phyloP scores from a whole-genome alignment of 139 green algal genomes.

The Yamagishiella unicocca region DNA sequence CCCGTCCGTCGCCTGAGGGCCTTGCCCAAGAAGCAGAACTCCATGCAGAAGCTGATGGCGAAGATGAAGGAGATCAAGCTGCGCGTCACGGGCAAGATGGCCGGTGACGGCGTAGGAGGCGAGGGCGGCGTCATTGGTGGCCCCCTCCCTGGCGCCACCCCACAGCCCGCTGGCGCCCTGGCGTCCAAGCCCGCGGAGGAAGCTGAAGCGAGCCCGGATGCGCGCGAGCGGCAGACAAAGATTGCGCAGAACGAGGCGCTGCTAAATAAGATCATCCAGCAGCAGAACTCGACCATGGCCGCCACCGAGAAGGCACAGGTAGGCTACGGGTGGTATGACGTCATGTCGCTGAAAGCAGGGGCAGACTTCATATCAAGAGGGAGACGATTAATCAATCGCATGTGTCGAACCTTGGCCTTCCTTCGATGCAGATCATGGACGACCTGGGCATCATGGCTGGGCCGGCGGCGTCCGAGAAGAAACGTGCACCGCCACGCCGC shows the following conservation, averaged over 20 bases:
- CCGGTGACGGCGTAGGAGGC: neutral
- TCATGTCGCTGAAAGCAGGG: too few relatives aligned
- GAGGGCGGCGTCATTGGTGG: neutral
- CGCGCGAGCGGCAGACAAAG: constrained; percentile 35
- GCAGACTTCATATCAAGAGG: too few relatives aligned
- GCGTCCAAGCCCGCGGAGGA: neutral
- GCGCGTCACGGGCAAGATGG: constrained; percentile 51
- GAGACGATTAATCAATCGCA: too few relatives aligned
- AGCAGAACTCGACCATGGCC: constrained; percentile 49
- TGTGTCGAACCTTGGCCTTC: neutral
- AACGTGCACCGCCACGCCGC: constrained; percentile 43
- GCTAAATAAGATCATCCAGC: constrained; percentile 50
- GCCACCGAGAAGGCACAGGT: constrained; percentile 44
- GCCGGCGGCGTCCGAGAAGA: neutral
- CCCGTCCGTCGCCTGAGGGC: constrained; percentile 36
- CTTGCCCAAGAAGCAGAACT: constrained; percentile 54
- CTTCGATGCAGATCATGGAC: constrained; percentile 43
- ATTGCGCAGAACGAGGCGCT: constrained; percentile 53
- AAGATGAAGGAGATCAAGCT: constrained; percentile 70
- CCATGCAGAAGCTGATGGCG: constrained; percentile 63
- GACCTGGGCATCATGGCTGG: constrained; percentile 50
- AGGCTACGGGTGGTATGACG: neutral
- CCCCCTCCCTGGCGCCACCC: too few relatives aligned
- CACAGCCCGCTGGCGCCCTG: neutral
- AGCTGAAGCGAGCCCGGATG: neutral